Percentiles rank a stretch among this genome's conserved stretches.
Evolutionary conservation across 2,329 filamentous ascomycete species (phyloP).

Genomic region (Chrysosphaeria jannelii): DNA sequence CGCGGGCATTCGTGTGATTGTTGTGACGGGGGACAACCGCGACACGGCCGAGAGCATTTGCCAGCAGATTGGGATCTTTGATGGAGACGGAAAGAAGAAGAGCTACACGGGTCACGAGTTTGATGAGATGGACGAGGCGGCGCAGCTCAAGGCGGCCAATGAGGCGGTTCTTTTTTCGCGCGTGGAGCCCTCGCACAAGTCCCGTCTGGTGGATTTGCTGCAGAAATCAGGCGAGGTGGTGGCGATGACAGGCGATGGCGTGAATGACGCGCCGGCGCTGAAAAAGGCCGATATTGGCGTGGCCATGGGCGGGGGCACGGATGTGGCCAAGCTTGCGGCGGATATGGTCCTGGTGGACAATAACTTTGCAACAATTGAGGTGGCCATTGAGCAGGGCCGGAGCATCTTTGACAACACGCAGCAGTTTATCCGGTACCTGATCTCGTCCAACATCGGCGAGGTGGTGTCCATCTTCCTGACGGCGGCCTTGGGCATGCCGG

Average conservation of each 20-base stretch:
- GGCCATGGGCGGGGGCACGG: conserved; percentile 92
- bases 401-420: conserved; percentile 99
- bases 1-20: conserved; percentile 85
- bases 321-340: conserved; percentile 83
- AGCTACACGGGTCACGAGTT: conserved; percentile 91
- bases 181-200: conserved; percentile 88
- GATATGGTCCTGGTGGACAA: conserved; percentile 98
- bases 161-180: conserved; percentile 79
- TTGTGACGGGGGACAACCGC: conserved; percentile 94
- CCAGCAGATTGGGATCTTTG: conserved; percentile 83
- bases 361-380: conserved; percentile 94
- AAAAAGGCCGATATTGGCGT: conserved; percentile 99
- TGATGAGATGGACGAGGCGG: conserved; percentile 46
- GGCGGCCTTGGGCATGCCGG: conserved; percentile 85
- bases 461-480: conserved; percentile 98
- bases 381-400: conserved; percentile 85
- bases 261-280: conserved; percentile 88
- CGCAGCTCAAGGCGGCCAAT: conserved; percentile 63
- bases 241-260: conserved; percentile 95
- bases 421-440: conserved; percentile 96
- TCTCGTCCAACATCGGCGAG: conserved; percentile 96
- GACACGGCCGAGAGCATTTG: conserved; percentile 96
- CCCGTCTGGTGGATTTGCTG: conserved; percentile 85
- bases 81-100: conserved; percentile 60
- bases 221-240: conserved; percentile 84